Base-by-base conservation (phyloP, 257 asterid species). In the Forsythia suspensa region DNA sequence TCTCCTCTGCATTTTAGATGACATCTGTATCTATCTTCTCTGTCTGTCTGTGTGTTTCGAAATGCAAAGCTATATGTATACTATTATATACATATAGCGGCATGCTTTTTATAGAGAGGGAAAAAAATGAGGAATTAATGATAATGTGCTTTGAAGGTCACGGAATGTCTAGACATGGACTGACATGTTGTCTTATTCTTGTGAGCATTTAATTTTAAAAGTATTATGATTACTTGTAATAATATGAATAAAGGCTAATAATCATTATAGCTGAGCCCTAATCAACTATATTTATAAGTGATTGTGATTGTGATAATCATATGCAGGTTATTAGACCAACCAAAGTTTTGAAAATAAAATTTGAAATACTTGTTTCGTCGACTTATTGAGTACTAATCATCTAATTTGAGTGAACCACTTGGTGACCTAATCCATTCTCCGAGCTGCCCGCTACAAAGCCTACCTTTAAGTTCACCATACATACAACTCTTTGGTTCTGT, bases 131-230 rank as follows among this genome's bases (percentile, higher is more conserved):
- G 80, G 65, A 66, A 83, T 55, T 78, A 78, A 57, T 55, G 59
- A 74, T 68, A 81, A 72, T 66, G 73, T 71, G 80, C 41, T 77
- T 57, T 74, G 74, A 75, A 77, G 84, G 89, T 87, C 91, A 86
- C 88, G 90, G 92, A 88, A 90, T 90, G 91, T 89, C 76, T 71
- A 84, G 83, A 83, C 80, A 76, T 70, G 48, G 43, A 57, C 88
- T 76, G 87, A 84, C 90, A 84, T 43, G 68, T 73, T 77, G 84
- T 88, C 89, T 76, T 71, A 7, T 77, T 73, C 75, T 71, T 70
- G 65, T 80, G 10, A 66, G 44, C 83, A 77, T 77, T 86, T 44
- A 86, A 86, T 81, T 52, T 42, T 16, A 66, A 86, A 82, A 84
- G 88, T 77, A 13, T 70, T 39, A 2, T 80, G 34, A 77, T 79